Base-by-base conservation (phyloP, 108 stramenopile species). In the Skeletonema marinoi region DNA sequence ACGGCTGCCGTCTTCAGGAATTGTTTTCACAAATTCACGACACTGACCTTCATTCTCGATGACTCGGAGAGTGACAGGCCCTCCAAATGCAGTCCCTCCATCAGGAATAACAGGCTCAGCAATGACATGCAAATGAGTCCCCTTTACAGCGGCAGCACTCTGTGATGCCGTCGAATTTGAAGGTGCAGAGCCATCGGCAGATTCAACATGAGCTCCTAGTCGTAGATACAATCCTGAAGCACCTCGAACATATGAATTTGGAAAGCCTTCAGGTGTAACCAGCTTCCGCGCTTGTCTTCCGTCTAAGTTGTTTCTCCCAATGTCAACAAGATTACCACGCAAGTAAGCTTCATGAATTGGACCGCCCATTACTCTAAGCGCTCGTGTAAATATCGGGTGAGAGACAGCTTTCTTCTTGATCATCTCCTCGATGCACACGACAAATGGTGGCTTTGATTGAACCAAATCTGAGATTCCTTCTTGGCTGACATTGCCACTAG, bases 41-140 rank as follows among this genome's bases (percentile, higher is more conserved):
- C 79, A 81, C 60, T 77, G 79, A 38, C 94, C 92, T 86, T 92
- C 94, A 68, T 95, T 95, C 67, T 95, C 94, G 21, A 95, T 89
- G 33, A 93, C 90, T 17, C 92, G 87, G 21, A 91, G 48, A n/a
- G 92, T 93, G 30, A 96, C 83, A 6, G 95, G 91, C 25, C 95
- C 95, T 38, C 91, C 88, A 70, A 84, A 91, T 31, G 90, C 80
- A 58, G 87, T 81, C 63, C 92, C 95, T 51, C 91, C 91, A 68
- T 89, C 87, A 29, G 91, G 90, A 30, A 96, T 88, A 1, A 91
- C 89, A 31, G 95, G 95, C 64, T 96, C 95, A 3, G 87, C 95
- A 74, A 92, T 87, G 21, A 85, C 67, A 72, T 84, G 79, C 50
- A 92, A 68, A 38, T 93, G 90, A 70, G 82, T 93, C 11, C 95